Base-by-base conservation (phyloP, 192 early-diverging fungal species). In the Umbelopsis isabellina region DNA sequence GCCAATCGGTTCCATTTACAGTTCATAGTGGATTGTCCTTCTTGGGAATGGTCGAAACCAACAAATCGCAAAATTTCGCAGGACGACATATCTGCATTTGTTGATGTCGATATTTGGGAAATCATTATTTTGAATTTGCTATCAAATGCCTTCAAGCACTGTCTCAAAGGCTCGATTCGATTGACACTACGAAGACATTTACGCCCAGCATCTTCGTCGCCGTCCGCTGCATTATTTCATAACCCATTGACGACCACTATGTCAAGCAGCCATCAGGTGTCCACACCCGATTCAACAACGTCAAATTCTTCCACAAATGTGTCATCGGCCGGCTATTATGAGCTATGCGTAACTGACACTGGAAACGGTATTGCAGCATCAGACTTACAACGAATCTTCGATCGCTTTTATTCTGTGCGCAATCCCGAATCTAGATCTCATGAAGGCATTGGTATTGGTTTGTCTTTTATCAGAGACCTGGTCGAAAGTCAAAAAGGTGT, bases 91-190 rank as follows among this genome's bases (percentile, higher is more conserved):
- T 73, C 72, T 2, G 48, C 76, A 12, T 90, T 73, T 71, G 70
- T 90, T 4, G 88, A 90, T 58, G 72, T 73, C 13, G 86, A 88
- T 49, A 88, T 89, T 85, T 88, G 82, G 76, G 79, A 84, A 55
- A 86, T 85, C n/a, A 83, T 89, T 23, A 74, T 90, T 27, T 84
- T 88, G 49, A 90, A 90, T 49, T 58, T 90, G 44, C 75, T 86
- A n/a, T 82, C 84, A 6, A 77, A 85, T 44, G 74, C 77, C 0
- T 80, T 82, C 64, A 82, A 87, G 46, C 82, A 83, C 49, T 66
- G 65, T 33, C 13, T 66, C 15, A 20, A 37, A 66, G 71, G 10
- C 6, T 82, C n/a, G 18, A 66, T 23, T 49, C 51, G 51, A 8
- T 25, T 52, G 3, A 52, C 51, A 1, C 51, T 52, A 13, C 51